Base-by-base conservation (phyloP, 2,329 filamentous ascomycete species). In the Aureobasidium sp. region DNA sequence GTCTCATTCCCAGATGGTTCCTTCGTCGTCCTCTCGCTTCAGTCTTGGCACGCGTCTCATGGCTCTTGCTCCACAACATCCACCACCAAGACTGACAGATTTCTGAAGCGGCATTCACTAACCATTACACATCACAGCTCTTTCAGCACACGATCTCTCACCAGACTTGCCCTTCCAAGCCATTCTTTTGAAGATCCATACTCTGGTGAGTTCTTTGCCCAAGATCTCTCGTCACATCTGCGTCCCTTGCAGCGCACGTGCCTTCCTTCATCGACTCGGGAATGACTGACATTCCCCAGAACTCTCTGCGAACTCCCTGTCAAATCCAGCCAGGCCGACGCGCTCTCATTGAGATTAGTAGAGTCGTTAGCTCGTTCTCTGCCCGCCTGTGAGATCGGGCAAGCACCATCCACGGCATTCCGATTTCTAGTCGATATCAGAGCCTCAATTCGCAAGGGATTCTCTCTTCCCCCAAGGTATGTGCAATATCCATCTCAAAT, bases 331-430 rank as follows among this genome's bases (percentile, higher is more conserved):
- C 57, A 63, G 61, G 63, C 61, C 57, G 50, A 39, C 42, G 25
- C 44, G 37, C 35, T 41, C 41, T 22, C 49, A 60, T 55, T 59
- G 59, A 57, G 63, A 63, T 58, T 63, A 65, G 73, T 66, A 73
- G 74, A 76, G 72, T 71, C 74, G 74, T 77, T 77, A 74, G 71
- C 68, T 76, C 74, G 74, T 73, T 71, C 68, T 77, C 72, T 76
- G 69, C 73, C n/a, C 67, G 57, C 53, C 57, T 60, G 57, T 56
- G 56, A 59, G 55, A 53, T 55, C 57, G 41, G 59, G 59, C 57
- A 62, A 63, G 63, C 64, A 64, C 60, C 60, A 61, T 63, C 60
- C 57, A 58, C 62, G 58, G 63, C 60, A 62, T 63, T 62, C 58
- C 67, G 67, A 65, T 65, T 64, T 64, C 60, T 62, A 62, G 27